These are phyloP conservation scores for Posidonia australis DNA, from an alignment of 106 monocot genomes.

Conservation along the genomic window DNA sequence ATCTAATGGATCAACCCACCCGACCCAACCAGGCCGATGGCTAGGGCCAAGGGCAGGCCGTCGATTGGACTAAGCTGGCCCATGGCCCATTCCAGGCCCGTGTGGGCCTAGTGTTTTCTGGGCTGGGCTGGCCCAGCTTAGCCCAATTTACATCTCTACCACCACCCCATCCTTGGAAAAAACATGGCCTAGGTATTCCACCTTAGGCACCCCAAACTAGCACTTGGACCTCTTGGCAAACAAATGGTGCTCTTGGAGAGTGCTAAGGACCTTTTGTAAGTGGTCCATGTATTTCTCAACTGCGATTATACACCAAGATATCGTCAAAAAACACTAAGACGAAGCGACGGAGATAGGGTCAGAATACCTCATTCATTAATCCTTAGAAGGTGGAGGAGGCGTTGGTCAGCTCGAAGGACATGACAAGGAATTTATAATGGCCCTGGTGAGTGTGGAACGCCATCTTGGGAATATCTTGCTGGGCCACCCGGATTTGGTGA, in stretches of 20 bases:
- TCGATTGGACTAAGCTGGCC: no score
- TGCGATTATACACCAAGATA: not conserved
- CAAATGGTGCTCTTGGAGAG: not conserved
- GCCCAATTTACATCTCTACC: no score
- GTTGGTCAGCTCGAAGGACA: not conserved
- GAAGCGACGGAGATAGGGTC: not conserved
- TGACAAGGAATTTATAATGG: not conserved
- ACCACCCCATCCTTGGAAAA: not conserved
- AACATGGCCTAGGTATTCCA: conserved; percentile 1
- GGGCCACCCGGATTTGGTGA: not conserved
- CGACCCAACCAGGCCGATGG: no score
- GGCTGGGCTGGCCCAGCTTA: no score
- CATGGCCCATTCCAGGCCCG: no score
- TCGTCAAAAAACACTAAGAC: conserved; percentile 2
- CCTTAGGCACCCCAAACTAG: not conserved
- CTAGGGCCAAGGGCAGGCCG: no score
- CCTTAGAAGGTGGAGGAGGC: not conserved
- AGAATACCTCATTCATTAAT: conserved; percentile 3
- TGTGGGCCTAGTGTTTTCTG: no score
- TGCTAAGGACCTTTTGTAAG: not conserved
- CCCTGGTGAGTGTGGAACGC: not conserved
- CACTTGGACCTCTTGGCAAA: not conserved
- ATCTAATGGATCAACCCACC: no score
- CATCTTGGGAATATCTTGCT: not conserved
- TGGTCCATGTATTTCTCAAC: not conserved